Evolutionary conservation across 164 flowering plant genomes (phyloP), one percentile per base, ranked within the genome.

Genomic region (Vitis cinerea): DNA sequence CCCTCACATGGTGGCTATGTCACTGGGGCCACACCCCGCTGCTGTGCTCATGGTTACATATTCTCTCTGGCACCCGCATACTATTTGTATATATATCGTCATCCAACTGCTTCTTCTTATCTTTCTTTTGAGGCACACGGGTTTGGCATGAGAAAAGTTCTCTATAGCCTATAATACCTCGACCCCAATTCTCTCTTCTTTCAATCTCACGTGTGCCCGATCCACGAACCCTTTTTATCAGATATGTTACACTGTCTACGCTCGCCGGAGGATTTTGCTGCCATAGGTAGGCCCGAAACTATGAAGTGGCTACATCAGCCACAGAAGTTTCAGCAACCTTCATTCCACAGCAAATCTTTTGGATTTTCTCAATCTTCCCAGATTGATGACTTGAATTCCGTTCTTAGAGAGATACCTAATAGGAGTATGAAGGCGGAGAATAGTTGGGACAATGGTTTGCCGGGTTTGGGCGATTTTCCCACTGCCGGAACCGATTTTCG

Each of bases 1-100:
- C n/a, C 12, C 59, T 23, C 72, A 69, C 72, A 61, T 61, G 72
- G 59, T 53, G 59, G 59, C 53, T 61, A 48, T 59, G 17, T 30
- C 44, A 27, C 31, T 15, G 60, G 60, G 60, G 30, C 51, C 61
- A 58, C 58, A 13, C 54, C 71, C 63, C 71, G 49, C 56, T 8
- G 37, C 63, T 59, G 17, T 48, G 63, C 27, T 59, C 10, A 68
- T 59, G 19, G 50, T 47, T 27, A 59, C 19, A 23, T 12, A 55
- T 37, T 59, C 64, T 23, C 52, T 60, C 64, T 50, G 5, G 44
- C 44, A 37, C 7, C 44, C 44, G 44, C 44, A 3, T 37, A 37
- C 44, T 37, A 37, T 37, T 37, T 37, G 44, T 37, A 37, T 37
- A 37, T 37, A 37, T 37, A 37, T 6, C 44, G 44, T 37, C 44